These are phyloP conservation scores for Handroanthus guayacan DNA, from an alignment of 257 asterid genomes.

Conservation along the genomic window DNA sequence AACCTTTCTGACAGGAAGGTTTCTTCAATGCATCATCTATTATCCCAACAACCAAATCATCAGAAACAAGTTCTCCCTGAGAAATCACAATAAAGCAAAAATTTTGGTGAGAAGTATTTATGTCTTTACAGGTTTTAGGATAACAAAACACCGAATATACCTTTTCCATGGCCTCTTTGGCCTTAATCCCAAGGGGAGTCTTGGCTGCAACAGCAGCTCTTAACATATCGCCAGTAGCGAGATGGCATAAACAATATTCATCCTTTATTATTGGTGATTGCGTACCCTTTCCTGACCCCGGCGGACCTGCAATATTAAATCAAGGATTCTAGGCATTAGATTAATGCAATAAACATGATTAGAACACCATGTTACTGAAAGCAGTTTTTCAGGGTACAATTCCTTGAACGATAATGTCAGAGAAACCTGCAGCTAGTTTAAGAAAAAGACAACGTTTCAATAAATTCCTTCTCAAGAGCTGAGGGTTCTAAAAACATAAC, in stretches of 20 bases:
- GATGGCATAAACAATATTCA: conserved; percentile 88
- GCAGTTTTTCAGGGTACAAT: conserved; percentile 8
- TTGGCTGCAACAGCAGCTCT: conserved; percentile 97
- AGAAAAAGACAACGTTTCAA: background rate
- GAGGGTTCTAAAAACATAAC: background rate
- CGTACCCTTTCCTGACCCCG: conserved; percentile 96
- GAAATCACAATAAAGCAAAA: conserved; percentile 30
- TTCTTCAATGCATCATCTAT: conserved; percentile 92
- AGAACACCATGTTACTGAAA: conserved; percentile 1
- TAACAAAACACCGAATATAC: conserved; percentile 40
- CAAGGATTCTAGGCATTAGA: conserved; percentile 11
- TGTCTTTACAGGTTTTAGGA: conserved; percentile 16
- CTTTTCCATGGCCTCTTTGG: conserved; percentile 98
- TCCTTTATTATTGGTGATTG: conserved; percentile 94
- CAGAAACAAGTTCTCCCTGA: conserved; percentile 96
- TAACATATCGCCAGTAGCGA: conserved; percentile 98
- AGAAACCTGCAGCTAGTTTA: background rate
- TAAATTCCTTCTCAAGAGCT: conserved; percentile 15
- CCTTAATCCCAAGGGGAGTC: conserved; percentile 89
- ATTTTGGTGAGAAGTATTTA: conserved; percentile 13
- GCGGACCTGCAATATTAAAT: conserved; percentile 67
- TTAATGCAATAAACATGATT: conserved; percentile 4
- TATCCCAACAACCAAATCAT: conserved; percentile 92
- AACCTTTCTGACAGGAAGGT: conserved; percentile 94
- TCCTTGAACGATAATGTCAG: background rate